phyloP scores from a whole-genome alignment of 257 asterid genomes.

The Dorcoceras hygrometricum region DNA sequence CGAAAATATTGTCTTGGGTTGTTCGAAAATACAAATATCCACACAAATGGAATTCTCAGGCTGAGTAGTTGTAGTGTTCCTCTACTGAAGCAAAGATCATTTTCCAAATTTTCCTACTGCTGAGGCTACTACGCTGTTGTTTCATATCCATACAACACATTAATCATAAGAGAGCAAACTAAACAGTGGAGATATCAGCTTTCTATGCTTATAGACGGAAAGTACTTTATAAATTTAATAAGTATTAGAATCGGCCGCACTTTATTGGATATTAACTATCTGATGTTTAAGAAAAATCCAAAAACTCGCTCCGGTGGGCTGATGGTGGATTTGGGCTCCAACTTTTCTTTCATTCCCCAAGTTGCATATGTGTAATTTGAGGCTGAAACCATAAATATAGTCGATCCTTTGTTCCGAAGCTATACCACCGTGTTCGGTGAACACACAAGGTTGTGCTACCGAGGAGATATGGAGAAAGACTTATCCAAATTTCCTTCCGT shows the following conservation, averaged over 20 bases:
- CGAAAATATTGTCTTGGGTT: background rate
- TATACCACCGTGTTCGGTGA: too few relatives aligned
- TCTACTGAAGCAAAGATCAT: background rate
- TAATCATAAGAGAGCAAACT: conserved; percentile 6
- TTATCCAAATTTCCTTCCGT: too few relatives aligned
- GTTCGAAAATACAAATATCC: background rate
- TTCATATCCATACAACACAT: background rate
- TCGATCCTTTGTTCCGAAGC: too few relatives aligned
- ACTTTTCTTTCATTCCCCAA: conserved; percentile 1
- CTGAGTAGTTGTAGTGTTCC: background rate
- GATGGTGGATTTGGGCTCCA: conserved; percentile 3
- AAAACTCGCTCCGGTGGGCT: background rate
- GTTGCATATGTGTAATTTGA: background rate
- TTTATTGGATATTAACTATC: background rate
- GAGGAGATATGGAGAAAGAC: too few relatives aligned
- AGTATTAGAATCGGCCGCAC: background rate
- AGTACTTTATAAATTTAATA: conserved; percentile 14
- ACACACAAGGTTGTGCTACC: too few relatives aligned
- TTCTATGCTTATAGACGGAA: background rate
- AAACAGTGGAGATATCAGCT: background rate
- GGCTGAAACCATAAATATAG: too few relatives aligned
- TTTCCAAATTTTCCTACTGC: conserved; percentile 8
- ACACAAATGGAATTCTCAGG: conserved; percentile 3
- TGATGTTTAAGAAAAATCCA: background rate
- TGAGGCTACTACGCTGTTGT: background rate